These are phyloP conservation scores for Takashimella tepidaria DNA, from an alignment of 1,284 basidiomycete species.

Conservation along the genomic window DNA sequence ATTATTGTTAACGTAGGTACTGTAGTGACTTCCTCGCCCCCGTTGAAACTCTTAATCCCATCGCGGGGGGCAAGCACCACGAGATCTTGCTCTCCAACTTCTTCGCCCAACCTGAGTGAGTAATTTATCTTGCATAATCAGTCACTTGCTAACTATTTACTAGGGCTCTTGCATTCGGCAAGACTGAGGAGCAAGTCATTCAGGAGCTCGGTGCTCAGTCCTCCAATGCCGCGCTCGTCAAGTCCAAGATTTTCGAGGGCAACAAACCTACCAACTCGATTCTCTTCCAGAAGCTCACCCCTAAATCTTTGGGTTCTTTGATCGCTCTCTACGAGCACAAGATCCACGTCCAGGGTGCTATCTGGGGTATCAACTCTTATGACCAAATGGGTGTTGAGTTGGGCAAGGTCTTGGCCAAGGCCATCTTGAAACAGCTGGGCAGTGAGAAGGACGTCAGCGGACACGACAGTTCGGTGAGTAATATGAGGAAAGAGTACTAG, in stretches of 20 bases:
- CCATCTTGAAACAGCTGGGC: conserved; percentile 81
- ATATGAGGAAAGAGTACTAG: not conserved
- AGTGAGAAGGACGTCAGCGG: conserved; percentile 76
- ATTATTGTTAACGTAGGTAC: not conserved
- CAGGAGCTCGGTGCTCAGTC: conserved; percentile 70
- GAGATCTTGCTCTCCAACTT: conserved; percentile 96
- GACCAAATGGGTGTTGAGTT: conserved; percentile 78
- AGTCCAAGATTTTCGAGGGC: conserved; percentile 97
- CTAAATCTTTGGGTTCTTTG: conserved; percentile 70
- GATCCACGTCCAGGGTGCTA: conserved; percentile 93
- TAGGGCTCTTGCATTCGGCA: conserved; percentile 88
- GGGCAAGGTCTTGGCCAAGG: conserved; percentile 90
- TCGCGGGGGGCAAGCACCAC: conserved; percentile 83
- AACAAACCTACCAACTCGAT: conserved; percentile 97
- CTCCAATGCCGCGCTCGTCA: conserved; percentile 74
- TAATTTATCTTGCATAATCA: conserved; percentile 9
- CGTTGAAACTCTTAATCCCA: conserved; percentile 87
- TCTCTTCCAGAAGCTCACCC: conserved; percentile 87
- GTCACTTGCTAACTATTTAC: conserved; percentile 3
- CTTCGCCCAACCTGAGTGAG: conserved; percentile 86
- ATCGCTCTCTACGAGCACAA: conserved; percentile 72
- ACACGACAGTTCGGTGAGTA: conserved; percentile 85
- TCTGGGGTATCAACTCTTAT: conserved; percentile 98
- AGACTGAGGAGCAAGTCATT: conserved; percentile 82
- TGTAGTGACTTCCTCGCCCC: conserved; percentile 91